Percentiles rank a stretch among this genome's conserved stretches.
Conservation (phyloP, 805 yeast species). For the Debaryomyces maramus region DNA sequence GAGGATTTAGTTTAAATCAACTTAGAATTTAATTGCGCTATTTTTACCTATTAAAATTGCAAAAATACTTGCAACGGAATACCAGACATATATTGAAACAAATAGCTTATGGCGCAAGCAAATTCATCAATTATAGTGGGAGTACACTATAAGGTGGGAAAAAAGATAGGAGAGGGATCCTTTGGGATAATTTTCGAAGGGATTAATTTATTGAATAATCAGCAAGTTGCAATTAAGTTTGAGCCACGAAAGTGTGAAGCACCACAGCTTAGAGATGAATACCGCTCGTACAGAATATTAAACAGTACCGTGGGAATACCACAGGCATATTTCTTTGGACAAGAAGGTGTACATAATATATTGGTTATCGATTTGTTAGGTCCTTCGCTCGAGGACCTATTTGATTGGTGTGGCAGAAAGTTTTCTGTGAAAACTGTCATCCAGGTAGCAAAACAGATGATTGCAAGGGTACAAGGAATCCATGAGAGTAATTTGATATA, state of each 20-base stretch:
- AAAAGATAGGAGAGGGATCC: constrained; percentile 97
- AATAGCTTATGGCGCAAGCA: constrained; percentile 35
- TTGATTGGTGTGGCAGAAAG: constrained; percentile 97
- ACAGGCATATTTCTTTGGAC: constrained; percentile 96
- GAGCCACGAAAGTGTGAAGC: constrained; percentile 97
- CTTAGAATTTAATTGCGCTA: background rate
- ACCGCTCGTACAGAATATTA: constrained; percentile 87
- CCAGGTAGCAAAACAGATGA: constrained; percentile 94
- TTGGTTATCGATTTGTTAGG: constrained; percentile 93
- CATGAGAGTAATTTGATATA: constrained; percentile 90
- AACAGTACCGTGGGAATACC: constrained; percentile 87
- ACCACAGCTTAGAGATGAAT: constrained; percentile 95
- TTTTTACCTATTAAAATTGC: background rate
- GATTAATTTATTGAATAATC: constrained; percentile 83
- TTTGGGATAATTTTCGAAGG: constrained; percentile 98
- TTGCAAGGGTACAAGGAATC: constrained; percentile 77
- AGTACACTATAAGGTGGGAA: constrained; percentile 93
- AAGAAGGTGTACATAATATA: constrained; percentile 95
- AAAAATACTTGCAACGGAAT: background rate
- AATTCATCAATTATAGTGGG: constrained; percentile 74
- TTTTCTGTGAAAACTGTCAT: constrained; percentile 87
- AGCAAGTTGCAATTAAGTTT: constrained; percentile 94
- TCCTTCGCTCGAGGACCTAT: constrained; percentile 92
- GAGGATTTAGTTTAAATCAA: background rate
- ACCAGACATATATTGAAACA: constrained; percentile 6